Evolutionary conservation across 306 rosid species (phyloP), one percentile per base, ranked within the genome.

Genomic region (Cucurbita argyrosperma): DNA sequence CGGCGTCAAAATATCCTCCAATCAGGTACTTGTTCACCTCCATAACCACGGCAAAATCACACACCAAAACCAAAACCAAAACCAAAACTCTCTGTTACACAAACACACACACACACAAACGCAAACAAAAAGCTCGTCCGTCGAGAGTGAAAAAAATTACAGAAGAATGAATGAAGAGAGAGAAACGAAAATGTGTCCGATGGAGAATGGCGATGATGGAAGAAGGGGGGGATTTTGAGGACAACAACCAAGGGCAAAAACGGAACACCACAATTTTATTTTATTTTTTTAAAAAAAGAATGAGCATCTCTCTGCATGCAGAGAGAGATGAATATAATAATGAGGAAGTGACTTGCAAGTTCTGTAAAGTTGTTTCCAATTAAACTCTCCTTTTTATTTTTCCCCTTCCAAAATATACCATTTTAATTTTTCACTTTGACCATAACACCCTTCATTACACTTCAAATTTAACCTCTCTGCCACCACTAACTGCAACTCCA

Each of bases 271-370:
- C n/a, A 35, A 12, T 13, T 23, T 30, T 30, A 30, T 30, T 30
- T 30, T 30, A 30, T 30, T 30, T 30, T 30, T 30, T 8, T 0
- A 6, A 11, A 0, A 11, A 16, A 12, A 38, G 71, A 53, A 55
- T n/a, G 49, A 83, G 98, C 88, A 85, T 84, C 86, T 76, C 82
- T 75, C 79, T 76, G 16, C 86, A 86, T 80, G 88, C 81, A 81
- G 83, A 80, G 81, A 75, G 56, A 77, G 83, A 76, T 58, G 76
- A 60, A 79, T 84, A 70, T 72, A 83, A 83, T 86, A 79, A 81
- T 81, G 71, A 85, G 90, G 76, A 82, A 85, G 92, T 87, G 95
- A 88, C 92, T 88, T 88, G 89, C 88, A 88, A 84, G 83, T 83
- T 81, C 91, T 88, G 90, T 90, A 87, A 90, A 88, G 89, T 80